Evolutionary conservation across 2,329 filamentous ascomycete species (phyloP).

Genomic region (Chaetomiaceae sp.): DNA sequence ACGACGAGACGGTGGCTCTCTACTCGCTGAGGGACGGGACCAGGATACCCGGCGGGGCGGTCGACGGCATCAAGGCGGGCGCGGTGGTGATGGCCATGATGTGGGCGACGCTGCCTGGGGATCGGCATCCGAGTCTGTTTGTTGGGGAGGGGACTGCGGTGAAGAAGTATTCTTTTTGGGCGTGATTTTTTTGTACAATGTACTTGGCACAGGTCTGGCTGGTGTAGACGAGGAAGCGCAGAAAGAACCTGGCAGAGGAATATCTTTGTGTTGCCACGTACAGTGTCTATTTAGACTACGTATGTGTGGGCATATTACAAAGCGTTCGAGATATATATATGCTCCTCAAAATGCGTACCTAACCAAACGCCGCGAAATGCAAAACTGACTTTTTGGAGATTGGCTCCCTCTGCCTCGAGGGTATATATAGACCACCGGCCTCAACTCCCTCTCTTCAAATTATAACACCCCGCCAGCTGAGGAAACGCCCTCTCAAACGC

Average conservation of each 20-base stretch:
- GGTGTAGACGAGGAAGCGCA: no score
- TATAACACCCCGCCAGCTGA: conserved; percentile 43
- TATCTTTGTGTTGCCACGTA: no score
- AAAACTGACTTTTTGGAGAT: neutral
- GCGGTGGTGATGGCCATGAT: conserved; percentile 40
- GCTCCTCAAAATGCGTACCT: neutral
- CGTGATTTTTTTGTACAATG: conserved; percentile 29
- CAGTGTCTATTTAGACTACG: no score
- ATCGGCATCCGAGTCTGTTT: conserved; percentile 45
- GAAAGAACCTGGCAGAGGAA: no score
- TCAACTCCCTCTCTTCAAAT: conserved; percentile 29
- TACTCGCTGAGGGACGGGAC: conserved; percentile 48
- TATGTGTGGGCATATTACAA: no score
- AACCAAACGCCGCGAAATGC: neutral
- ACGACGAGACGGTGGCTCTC: conserved; percentile 44
- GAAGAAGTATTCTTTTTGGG: conserved; percentile 41
- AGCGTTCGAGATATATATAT: neutral
- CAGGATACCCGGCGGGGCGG: conserved; percentile 29
- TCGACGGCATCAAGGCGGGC: conserved; percentile 22
- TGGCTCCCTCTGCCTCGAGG: neutral
- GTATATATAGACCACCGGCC: neutral
- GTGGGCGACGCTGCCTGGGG: conserved; percentile 43
- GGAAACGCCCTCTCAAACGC: conserved; percentile 65
- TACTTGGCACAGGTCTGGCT: no score
- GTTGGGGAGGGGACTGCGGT: conserved; percentile 37